Conservation (phyloP, 495 filamentous ascomycete species). For the Bathelium albidoporum region DNA sequence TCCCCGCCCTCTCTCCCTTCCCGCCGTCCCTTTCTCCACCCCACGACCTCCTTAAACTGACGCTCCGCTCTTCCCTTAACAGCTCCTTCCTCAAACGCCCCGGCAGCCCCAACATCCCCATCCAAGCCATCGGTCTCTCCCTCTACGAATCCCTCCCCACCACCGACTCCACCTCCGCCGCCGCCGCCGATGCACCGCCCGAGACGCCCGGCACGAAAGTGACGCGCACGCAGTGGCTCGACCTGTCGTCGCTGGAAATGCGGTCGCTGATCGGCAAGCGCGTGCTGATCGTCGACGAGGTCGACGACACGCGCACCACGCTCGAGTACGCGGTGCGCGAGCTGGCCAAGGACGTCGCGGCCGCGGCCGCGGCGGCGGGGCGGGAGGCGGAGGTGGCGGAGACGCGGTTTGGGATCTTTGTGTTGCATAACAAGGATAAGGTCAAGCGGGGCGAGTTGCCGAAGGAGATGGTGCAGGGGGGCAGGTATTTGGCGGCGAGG, state of each 20-base stretch:
- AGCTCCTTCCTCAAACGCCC: constrained; percentile 89
- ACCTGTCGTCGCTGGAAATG: constrained; percentile 81
- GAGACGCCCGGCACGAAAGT: constrained; percentile 85
- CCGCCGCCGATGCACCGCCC: constrained; percentile 38
- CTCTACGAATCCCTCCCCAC: constrained; percentile 75
- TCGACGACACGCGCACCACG: constrained; percentile 95
- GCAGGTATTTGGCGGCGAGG: constrained; percentile 72
- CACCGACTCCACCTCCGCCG: constrained; percentile 9
- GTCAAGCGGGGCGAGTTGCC: constrained; percentile 81
- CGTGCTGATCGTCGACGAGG: constrained; percentile 96
- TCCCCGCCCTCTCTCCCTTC: background rate
- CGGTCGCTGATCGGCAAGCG: constrained; percentile 90
- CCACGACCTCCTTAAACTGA: background rate
- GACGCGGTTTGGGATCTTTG: constrained; percentile 87
- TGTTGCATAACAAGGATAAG: constrained; percentile 90
- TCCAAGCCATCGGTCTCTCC: constrained; percentile 96
- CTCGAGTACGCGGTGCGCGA: constrained; percentile 94
- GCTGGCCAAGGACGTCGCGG: constrained; percentile 90
- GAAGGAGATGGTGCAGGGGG: constrained; percentile 61
- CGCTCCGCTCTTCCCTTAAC: background rate
- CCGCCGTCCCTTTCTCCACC: background rate
- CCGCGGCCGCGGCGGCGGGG: constrained; percentile 61
- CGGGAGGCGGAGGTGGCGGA: constrained; percentile 46
- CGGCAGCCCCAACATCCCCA: constrained; percentile 87
- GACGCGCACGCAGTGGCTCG: constrained; percentile 96